These are phyloP conservation scores for Boletus subparvulus DNA, from an alignment of 768 basidiomycete genomes.

Conservation along the genomic window DNA sequence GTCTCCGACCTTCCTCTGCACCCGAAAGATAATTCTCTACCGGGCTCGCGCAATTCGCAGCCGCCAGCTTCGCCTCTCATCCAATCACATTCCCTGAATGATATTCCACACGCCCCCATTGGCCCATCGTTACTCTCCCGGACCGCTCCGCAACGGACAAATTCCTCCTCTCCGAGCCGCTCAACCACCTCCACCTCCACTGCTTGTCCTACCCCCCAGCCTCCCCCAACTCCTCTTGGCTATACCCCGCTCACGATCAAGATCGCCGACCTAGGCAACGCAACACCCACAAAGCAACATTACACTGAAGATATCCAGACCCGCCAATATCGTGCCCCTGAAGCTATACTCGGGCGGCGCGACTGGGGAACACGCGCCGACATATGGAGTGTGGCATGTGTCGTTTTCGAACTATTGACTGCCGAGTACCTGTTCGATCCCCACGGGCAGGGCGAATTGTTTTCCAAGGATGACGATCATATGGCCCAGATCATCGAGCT, in stretches of 20 bases:
- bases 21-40: neutral
- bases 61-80: conserved; percentile 25
- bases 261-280: conserved; percentile 94
- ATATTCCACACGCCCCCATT: conserved; percentile 29
- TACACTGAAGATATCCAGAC: conserved; percentile 96
- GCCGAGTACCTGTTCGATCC: conserved; percentile 93
- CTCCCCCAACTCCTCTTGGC: conserved; percentile 19
- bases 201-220: conserved; percentile 22
- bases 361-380: conserved; percentile 88
- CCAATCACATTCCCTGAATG: conserved; percentile 19
- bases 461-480: conserved; percentile 93
- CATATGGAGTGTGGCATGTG: conserved; percentile 89
- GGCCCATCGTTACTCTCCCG: conserved; percentile 61
- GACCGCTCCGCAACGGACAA: conserved; percentile 47
- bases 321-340: conserved; percentile 93
- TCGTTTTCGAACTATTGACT: conserved; percentile 88
- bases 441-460: conserved; percentile 74
- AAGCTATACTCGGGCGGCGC: conserved; percentile 83
- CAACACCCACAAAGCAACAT: conserved; percentile 86
- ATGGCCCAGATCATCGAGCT: conserved; percentile 94
- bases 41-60: neutral
- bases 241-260: conserved; percentile 70
- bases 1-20: conserved; percentile 10
- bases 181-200: conserved; percentile 21
- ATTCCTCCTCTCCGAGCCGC: conserved; percentile 19